Evolutionary conservation across 2,329 filamentous ascomycete genomes (phyloP), one percentile per base, ranked within the genome.

Genomic region (Alternaria sp.): DNA sequence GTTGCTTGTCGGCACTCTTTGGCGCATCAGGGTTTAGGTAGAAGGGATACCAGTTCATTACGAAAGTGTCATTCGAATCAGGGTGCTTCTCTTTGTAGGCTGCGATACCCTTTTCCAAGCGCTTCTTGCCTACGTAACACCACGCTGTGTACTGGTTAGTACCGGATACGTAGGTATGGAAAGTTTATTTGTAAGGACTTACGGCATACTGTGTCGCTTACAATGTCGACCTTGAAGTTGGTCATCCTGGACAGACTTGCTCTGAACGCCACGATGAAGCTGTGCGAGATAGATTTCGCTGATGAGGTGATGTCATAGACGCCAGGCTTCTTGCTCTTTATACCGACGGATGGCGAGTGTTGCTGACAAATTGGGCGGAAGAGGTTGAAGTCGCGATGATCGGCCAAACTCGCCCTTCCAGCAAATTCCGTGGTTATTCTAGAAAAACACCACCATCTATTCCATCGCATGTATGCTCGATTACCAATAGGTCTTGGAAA

Each of bases 131-230:
- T 14, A 96, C 82, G 76, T 93, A 95, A 82, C 92, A 83, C 75
- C 74, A 78, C 54, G 67, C 74, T 77, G 53, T 33, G 17, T 29
- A 7, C 13, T 28, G 13, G 33, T 69, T 7, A 69, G 65, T 37
- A 41, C 23, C 2, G 5, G 9, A 8, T 21, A 5, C 3, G 9
- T 13, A 14, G 3, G 5, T 11, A 21, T 44, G 24, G 31, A 1
- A 48, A 34, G 21, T 21, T 36, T 36, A 5, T 21, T 26, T 49
- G 6, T 17, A 28, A 45, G 37, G 34, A 68, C 81, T 70, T 81
- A 86, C 66, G 91, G 90, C 92, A 96, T 67, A 95, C 85, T 2
- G 87, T 90, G 79, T 96, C 93, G n/a, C 86, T 91, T 58, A 93
- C 87, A 45, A 77, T 86, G 58, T 89, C 86, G 77, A 96, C 90